Percentiles rank a stretch among this genome's conserved stretches.
Conservation (phyloP, 345 rosid species). For the Eucalyptus fibrosa region DNA sequence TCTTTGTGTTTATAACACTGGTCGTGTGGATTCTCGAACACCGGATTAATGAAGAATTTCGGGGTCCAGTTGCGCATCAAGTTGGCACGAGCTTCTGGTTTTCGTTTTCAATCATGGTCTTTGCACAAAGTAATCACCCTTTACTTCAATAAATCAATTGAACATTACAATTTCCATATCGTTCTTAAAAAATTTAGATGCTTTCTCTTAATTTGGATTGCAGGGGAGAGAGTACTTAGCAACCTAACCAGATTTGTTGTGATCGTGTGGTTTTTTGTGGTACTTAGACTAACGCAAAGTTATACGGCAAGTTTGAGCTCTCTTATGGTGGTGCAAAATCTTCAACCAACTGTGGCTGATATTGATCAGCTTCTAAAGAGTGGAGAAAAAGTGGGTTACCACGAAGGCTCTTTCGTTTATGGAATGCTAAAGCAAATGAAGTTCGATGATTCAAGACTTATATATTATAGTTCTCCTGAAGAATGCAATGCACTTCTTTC, state of each 20-base stretch:
- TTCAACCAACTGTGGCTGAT: not conserved
- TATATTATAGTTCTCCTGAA: not conserved
- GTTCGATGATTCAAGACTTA: not conserved
- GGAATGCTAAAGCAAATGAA: not conserved
- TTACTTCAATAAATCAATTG: not conserved
- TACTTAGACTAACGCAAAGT: not conserved
- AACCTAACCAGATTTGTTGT: not conserved
- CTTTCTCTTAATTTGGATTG: not conserved
- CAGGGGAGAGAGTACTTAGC: not conserved
- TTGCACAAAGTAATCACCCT: not conserved
- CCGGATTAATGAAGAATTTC: not conserved
- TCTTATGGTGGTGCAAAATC: not conserved
- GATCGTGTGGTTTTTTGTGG: not conserved
- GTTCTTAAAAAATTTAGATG: not conserved
- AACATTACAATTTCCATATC: not conserved
- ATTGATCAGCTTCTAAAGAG: not conserved
- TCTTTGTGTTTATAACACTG: not conserved
- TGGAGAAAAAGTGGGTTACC: not conserved
- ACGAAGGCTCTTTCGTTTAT: rapidly evolving
- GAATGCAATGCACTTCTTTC: no score
- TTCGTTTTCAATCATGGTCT: not conserved
- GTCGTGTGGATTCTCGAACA: not conserved
- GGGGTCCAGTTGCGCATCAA: not conserved
- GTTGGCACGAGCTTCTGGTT: not conserved
- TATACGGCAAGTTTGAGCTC: not conserved